Base-by-base conservation (phyloP, 208 protist species). In the Acanthamoeba pearcei region DNA sequence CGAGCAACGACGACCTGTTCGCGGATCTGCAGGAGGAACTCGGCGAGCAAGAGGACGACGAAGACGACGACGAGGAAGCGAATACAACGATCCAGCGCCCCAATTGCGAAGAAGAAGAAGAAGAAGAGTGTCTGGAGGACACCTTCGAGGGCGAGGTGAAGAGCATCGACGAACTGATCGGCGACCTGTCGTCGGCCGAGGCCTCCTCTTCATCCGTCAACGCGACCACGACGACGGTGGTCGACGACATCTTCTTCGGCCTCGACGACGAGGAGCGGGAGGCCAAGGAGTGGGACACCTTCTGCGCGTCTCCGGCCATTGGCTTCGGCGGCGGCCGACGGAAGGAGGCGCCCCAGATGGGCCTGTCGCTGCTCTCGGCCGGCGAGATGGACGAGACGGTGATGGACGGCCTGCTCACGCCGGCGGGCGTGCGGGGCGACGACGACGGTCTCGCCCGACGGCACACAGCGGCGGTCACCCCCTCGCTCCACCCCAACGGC, bases 161-260 rank as follows among this genome's bases (percentile, higher is more conserved):
- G 35, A 53, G 72, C 72, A 80, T 80, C 72, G 72, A 80, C 17
- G 38, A 80, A 35, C 32, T 53, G 1, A 27, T 80, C 72, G 72
- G 9, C 38, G 72, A 53, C 29, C 12, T 53, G 15, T 78, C 70
- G 27, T 24, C 35, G 32, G 32, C 29, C 70, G 70, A 78, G 32
- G 32, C 35, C 32, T 78, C 70, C 62, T 62, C 57, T 2, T 62
- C 13, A 38, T 35, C 38, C 27, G 8, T 10, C 38, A 53, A 29
- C 72, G 22, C 32, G 19, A 53, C 38, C 10, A 19, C 72, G 72
- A 66, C 60, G 60, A 66, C 24, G 19, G 60, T 66, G 15, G 72
- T 51, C 35, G 72, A 80, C 72, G 72, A 80, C 72, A 80, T 80
- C 32, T 80, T 80, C 38, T 80, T 80, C 72, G 72, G 72, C 10